These are phyloP conservation scores for Dactylellina parvicollis DNA, from an alignment of 2,329 filamentous ascomycete genomes.

Conservation along the genomic window DNA sequence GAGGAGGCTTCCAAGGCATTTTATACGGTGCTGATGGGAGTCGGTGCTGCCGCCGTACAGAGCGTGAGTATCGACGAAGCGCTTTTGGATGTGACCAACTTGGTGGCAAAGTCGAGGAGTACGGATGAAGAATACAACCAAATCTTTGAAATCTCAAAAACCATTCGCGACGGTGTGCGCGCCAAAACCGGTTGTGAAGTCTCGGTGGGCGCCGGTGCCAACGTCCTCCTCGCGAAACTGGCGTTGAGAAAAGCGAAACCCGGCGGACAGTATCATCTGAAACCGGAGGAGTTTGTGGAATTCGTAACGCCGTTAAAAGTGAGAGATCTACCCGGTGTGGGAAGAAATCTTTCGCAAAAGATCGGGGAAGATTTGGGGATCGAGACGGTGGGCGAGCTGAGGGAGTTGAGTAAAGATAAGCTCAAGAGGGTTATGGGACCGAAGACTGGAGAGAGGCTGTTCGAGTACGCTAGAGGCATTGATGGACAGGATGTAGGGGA, in stretches of 20 bases:
- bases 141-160: slow-evolving; percentile 75
- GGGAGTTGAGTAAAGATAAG: slow-evolving; percentile 72
- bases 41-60: slow-evolving; percentile 81
- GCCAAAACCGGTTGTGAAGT: slow-evolving; percentile 79
- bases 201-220: slow-evolving; percentile 89
- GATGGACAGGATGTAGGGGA: slow-evolving; percentile 82
- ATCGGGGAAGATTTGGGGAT: slow-evolving; percentile 82
- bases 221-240: slow-evolving; percentile 90
- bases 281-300: slow-evolving; percentile 78
- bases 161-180: slow-evolving; percentile 76
- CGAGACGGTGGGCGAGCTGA: slow-evolving; percentile 82
- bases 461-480: slow-evolving; percentile 88
- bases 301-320: slow-evolving; percentile 82
- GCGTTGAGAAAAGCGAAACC: slow-evolving; percentile 92
- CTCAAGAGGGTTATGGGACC: slow-evolving; percentile 79
- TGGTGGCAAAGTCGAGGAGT: slow-evolving; percentile 72
- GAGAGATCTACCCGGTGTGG: slow-evolving; percentile 88
- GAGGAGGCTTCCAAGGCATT: slow-evolving; percentile 89
- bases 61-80: slow-evolving; percentile 98
- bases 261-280: slow-evolving; percentile 88
- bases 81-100: slow-evolving; percentile 79
- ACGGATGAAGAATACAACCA: slow-evolving; percentile 19
- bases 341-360: slow-evolving; percentile 85
- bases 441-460: slow-evolving; percentile 90
- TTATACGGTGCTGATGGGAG: slow-evolving; percentile 81